Evolutionary conservation across 1,139 yeast genomes (phyloP), one percentile per base, ranked within the genome.

Genomic region (Debaryomyces udenii): DNA sequence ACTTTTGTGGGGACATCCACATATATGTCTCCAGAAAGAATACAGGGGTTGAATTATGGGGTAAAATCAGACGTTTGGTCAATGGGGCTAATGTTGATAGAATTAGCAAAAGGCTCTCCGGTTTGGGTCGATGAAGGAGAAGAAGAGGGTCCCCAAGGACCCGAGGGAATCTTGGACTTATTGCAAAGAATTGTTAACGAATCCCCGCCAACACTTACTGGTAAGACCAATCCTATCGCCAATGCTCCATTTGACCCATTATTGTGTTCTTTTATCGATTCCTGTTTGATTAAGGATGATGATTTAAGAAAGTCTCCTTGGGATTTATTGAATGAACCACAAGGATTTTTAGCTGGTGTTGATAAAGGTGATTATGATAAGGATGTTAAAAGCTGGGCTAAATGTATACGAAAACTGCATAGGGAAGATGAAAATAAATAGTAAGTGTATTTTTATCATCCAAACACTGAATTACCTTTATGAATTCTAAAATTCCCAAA

Each of bases 11-110:
- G 99, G 1, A 93, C 99, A 1, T 89, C 96, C 1, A 89, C 96
- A 1, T 93, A 93, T 58, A 93, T 93, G 99, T 89, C 96, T 1
- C 99, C 99, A 0, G 99, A 93, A 57, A 77, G 99, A 49, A 93
- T 93, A 42, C 96, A 89, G 64, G 99, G 99, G 9, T 88, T 89
- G 37, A 84, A 84, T 11, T 93, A 93, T 62, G 86, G 96, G 6
- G 86, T 91, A 17, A 90, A 91, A 53, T 91, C 96, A 26, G 99
- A 93, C 60, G 93, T 93, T 10, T 93, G 99, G 99, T 89, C 97
- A 1, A 70, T 91, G 55, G 99, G 99, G 1, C 70, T 93, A 35
- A 86, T 91, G 83, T 71, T 93, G 37, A 80, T 89, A 38, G 98
- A 93, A 60, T 70, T 93, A 41, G 93, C 96, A 1, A 80, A 87